A percentile compares a stretch with the other conserved stretches of the same genome.
Conservation (phyloP, 768 basidiomycete species). For the Amanita exitialis region DNA sequence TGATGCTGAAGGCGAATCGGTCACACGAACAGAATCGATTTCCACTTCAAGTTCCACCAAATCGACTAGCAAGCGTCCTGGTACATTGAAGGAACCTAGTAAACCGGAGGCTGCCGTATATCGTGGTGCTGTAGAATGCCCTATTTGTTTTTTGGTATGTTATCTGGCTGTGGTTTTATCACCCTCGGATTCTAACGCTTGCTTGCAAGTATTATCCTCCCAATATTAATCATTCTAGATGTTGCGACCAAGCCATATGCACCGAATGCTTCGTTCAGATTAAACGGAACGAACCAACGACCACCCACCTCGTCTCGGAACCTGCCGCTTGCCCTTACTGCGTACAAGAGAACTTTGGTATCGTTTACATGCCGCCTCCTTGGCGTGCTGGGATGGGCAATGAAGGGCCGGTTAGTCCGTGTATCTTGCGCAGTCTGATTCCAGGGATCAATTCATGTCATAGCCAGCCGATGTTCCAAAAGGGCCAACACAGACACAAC, state of each 20-base stretch:
- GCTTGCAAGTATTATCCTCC: slow-evolving; percentile 82
- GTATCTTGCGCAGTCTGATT: slow-evolving; percentile 10
- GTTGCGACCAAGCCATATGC: slow-evolving; percentile 97
- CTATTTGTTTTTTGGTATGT: slow-evolving; percentile 93
- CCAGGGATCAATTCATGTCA: slow-evolving; percentile 3
- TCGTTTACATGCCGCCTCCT: slow-evolving; percentile 74
- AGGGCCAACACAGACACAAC: slow-evolving; percentile 23
- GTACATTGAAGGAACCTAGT: slow-evolving; percentile 50
- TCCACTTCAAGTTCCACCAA: slow-evolving; percentile 23
- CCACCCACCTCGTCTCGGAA: slow-evolving; percentile 93
- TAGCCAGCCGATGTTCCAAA: slow-evolving; percentile 40
- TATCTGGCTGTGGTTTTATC: slow-evolving; percentile 11
- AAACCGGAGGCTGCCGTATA: slow-evolving; percentile 78
- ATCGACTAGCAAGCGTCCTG: slow-evolving; percentile 41
- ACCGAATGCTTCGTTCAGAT: slow-evolving; percentile 99
- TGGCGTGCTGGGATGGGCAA: slow-evolving; percentile 77
- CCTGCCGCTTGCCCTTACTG: slow-evolving; percentile 97
- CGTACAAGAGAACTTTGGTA: slow-evolving; percentile 94
- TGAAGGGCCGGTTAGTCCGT: slow-evolving; percentile 49
- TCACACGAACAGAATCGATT: slow-evolving; percentile 35
- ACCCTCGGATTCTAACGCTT: slow-evolving; percentile 20
- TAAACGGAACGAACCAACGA: slow-evolving; percentile 90
- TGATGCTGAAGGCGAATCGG: slow-evolving; percentile 38
- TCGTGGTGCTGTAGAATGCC: slow-evolving; percentile 84
- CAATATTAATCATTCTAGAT: slow-evolving; percentile 95